Evolutionary conservation across 2,329 filamentous ascomycete genomes (phyloP), one percentile per base, ranked within the genome.

Genomic region (Cladophialophora exuberans): DNA sequence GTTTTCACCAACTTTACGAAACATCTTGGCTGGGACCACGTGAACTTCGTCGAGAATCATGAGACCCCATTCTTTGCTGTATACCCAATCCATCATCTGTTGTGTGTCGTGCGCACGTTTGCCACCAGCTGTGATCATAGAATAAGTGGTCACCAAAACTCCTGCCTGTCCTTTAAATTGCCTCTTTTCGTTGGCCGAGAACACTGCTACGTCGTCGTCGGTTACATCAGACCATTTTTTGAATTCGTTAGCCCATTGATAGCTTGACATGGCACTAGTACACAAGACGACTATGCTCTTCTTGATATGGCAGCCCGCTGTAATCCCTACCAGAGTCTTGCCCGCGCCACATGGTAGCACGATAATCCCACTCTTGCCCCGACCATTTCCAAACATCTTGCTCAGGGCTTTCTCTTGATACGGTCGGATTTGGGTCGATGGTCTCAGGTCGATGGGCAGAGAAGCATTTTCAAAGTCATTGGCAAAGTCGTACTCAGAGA

Each of bases 321-420:
- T 97, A 64, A 99, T 96, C n/a, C 94, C 94, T 13, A 99, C 94
- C 35, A 99, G 76, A 1, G 94, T 99, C 77, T 99, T 99, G 56
- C 94, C 94, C 15, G 94, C 94, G 64, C 94, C 94, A 70, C 94
- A 99, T 15, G 94, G 94, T 64, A 99, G 74, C 52, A 99, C 94
- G 56, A 99, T 99, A 63, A 99, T 95, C 54, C 94, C 94, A 72
- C 91, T 97, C 76, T 96, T 94, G 11, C 94, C 94, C 73, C 94
- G 87, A 45, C 93, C 93, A 68, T 99, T 99, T 68, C 94, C 93
- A 70, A 99, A 99, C 94, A 99, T 99, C 73, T 99, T 99, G 76
- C 90, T 96, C 7, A 99, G 78, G 62, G 91, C 96, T 75, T 97
- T 96, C 72, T 99, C 94, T 70, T 99, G 94, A 65, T 99, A 99